Conservation (phyloP, 208 protist species). For the Leishmania tropica region DNA sequence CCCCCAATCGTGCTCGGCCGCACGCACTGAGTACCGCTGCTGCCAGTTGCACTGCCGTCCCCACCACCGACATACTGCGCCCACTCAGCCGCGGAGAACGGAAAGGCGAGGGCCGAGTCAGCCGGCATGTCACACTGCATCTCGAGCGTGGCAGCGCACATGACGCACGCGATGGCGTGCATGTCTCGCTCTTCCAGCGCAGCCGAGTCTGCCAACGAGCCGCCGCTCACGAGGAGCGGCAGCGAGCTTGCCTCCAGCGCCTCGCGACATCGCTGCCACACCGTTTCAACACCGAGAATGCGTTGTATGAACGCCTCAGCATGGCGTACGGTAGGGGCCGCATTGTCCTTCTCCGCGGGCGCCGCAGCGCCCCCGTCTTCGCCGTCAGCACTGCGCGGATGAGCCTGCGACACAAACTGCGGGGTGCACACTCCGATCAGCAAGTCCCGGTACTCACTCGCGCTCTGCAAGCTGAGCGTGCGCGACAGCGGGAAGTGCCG, state of each 20-base stretch:
- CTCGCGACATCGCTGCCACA: constrained; percentile 11
- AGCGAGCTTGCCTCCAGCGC: constrained; percentile 13
- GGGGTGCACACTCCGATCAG: constrained; percentile 34
- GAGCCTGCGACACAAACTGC: background rate
- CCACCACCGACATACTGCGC: constrained; percentile 6
- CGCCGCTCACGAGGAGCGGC: background rate
- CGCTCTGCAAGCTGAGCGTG: constrained; percentile 34
- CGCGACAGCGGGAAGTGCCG: constrained; percentile 41
- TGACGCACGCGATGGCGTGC: constrained; percentile 8
- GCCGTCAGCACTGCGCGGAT: background rate
- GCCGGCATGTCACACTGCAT: constrained; percentile 5
- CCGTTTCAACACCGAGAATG: background rate
- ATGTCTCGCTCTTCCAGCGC: constrained; percentile 9
- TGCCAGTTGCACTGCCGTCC: background rate
- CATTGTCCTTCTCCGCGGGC: background rate
- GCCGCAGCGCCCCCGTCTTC: background rate
- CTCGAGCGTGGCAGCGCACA: constrained; percentile 9
- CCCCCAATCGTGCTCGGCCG: background rate
- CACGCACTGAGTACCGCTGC: background rate
- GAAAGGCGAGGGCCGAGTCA: constrained; percentile 4
- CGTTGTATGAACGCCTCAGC: background rate
- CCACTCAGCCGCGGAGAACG: constrained; percentile 22
- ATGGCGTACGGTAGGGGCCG: background rate
- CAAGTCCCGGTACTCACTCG: constrained; percentile 39
- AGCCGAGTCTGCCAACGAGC: background rate